Base-by-base conservation (phyloP, 2,329 filamentous ascomycete species). In the Aspergillus fischeri region DNA sequence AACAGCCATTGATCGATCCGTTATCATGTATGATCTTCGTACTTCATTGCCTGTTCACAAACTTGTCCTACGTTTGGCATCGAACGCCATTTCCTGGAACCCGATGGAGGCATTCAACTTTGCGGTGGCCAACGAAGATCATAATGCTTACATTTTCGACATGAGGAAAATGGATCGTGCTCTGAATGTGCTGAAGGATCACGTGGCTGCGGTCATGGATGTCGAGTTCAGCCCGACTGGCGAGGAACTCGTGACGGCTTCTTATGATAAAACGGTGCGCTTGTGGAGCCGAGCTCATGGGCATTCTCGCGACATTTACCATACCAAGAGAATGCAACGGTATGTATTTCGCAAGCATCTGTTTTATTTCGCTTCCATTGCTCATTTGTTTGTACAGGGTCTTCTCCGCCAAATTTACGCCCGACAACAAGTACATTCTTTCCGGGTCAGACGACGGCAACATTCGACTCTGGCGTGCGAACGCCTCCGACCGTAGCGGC, bases 81-180 rank as follows among this genome's bases (percentile, higher is more conserved):
- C 86, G 58, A 97, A 96, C 77, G 84, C 87, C 51, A 82, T 97
- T 53, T 83, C 89, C 47, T 99, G 93, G 91, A 97, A 97, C 65
- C 94, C 94, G 0, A 94, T 97, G 88, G 92, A 96, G 74, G 90
- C 92, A 7, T 96, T 96, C 81, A 96, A 97, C 77, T 88, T 97
- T 69, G 93, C 92, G 17, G 86, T 92, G 29, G 94, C 91, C 11
- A 95, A 90, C 65, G 94, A 99, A 79, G 94, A 97, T 70, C 93
- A 97, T 78, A 95, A 96, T 73, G 83, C 89, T 63, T 91, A 92
- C 70, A 83, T 97, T 59, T 99, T 99, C 69, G 94, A 99, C 74
- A 95, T 95, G 85, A 85, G 94, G 65, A 93, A 91, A 71, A 88
- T 96, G 73, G 86, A 90, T 65, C 87, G 91, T 60, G 91, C 93